Evolutionary conservation across 805 yeast genomes (phyloP).

Genomic region (Geotrichum ghanense): DNA sequence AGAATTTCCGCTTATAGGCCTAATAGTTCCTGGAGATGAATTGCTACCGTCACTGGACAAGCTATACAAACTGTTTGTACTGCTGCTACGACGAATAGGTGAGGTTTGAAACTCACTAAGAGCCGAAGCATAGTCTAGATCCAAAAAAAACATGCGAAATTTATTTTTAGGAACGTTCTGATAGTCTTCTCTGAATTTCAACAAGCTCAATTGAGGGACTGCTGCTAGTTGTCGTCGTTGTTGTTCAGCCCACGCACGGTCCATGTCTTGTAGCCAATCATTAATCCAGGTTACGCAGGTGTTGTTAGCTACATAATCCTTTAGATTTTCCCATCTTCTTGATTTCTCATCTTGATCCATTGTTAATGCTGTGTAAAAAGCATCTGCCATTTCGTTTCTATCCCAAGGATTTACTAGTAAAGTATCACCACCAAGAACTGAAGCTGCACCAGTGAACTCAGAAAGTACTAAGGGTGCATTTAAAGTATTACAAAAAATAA

Average conservation of each 20-base stretch:
- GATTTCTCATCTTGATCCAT: conserved; percentile 50
- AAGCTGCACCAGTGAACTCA: conserved; percentile 92
- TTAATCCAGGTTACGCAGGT: conserved; percentile 71
- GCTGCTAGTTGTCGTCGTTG: conserved; percentile 28
- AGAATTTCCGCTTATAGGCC: neutral
- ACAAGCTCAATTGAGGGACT: conserved; percentile 24
- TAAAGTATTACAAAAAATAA: conserved; percentile 59
- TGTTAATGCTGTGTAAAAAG: conserved; percentile 51
- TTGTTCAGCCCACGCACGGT: conserved; percentile 40
- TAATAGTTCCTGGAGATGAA: neutral
- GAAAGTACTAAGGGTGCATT: conserved; percentile 78
- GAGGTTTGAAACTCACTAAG: neutral
- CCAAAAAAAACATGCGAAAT: conserved; percentile 10
- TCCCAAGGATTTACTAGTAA: conserved; percentile 93
- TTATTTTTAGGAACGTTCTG: conserved; percentile 8
- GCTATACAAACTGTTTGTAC: neutral
- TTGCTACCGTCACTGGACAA: neutral
- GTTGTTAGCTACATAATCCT: conserved; percentile 46
- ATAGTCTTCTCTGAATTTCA: conserved; percentile 28
- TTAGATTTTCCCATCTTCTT: conserved; percentile 50
- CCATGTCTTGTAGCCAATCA: conserved; percentile 42
- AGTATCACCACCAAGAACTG: conserved; percentile 52
- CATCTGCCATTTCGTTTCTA: conserved; percentile 48
- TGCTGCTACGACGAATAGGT: neutral
- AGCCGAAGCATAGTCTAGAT: neutral